These are phyloP conservation scores for Sutorius eximius DNA, from an alignment of 1,284 basidiomycete species.

Conservation along the genomic window DNA sequence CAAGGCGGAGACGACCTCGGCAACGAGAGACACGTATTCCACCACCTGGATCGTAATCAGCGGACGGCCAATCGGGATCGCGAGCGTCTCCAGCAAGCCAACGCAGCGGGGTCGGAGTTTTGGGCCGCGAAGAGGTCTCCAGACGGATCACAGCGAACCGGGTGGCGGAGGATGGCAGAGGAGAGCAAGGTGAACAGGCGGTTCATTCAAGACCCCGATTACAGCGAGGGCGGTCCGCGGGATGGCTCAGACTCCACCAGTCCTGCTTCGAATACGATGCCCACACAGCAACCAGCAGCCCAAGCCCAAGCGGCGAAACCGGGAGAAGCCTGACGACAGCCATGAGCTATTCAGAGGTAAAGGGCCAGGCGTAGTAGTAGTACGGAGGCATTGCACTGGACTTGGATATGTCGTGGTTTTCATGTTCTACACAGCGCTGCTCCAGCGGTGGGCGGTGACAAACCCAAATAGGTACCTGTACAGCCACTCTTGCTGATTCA, in stretches of 20 bases:
- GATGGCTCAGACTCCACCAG: slow-evolving; percentile 7
- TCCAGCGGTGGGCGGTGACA: slow-evolving; percentile 1
- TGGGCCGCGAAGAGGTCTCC: background rate
- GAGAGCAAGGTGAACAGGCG: slow-evolving; percentile 13
- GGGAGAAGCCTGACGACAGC: slow-evolving; percentile 3
- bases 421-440: background rate
- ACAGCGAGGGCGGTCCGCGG: slow-evolving; percentile 21
- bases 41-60: slow-evolving; percentile 34
- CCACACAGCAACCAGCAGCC: slow-evolving; percentile 11
- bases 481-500: slow-evolving; percentile 33
- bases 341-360: slow-evolving; percentile 3
- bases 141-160: background rate
- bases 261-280: slow-evolving; percentile 11
- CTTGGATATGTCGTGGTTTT: background rate
- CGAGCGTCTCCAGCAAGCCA: slow-evolving; percentile 1
- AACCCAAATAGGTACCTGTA: slow-evolving; percentile 1
- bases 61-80: slow-evolving; percentile 22
- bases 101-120: background rate
- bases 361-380: slow-evolving; percentile 2
- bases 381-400: background rate
- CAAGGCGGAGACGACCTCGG: slow-evolving; percentile 18
- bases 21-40: slow-evolving; percentile 29
- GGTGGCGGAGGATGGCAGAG: background rate
- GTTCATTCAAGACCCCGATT: slow-evolving; percentile 29
- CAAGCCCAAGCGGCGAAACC: slow-evolving; percentile 4